Conservation (phyloP, 2,329 filamentous ascomycete genomes). For the Sordariomycetes sp. region DNA sequence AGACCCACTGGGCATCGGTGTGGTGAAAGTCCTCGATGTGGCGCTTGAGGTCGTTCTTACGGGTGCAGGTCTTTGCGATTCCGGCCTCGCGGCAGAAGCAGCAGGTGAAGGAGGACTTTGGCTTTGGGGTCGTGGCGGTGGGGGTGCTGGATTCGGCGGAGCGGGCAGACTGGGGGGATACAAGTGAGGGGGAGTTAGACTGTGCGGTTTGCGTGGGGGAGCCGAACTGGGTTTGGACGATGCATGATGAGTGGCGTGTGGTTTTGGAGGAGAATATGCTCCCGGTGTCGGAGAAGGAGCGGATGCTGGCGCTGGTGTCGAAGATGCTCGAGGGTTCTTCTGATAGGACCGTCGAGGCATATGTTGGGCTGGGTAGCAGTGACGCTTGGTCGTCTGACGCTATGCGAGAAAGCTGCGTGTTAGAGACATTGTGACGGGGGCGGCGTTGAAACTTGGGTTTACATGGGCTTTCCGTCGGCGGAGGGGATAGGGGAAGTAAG, state of each 20-base stretch:
- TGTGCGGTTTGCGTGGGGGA: conserved; percentile 11
- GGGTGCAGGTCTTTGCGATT: conserved; percentile 27
- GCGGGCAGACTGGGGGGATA: conserved; percentile 5
- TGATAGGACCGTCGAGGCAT: conserved; percentile 18
- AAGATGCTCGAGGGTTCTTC: conserved; percentile 22
- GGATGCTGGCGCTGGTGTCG: conserved; percentile 18
- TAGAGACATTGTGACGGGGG: neutral
- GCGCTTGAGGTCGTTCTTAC: conserved; percentile 33
- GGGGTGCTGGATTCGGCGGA: neutral
- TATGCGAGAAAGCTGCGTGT: conserved; percentile 4
- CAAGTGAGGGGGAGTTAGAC: conserved; percentile 7
- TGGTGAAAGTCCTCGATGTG: conserved; percentile 35
- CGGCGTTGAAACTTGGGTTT: neutral
- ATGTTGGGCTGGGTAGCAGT: conserved; percentile 18
- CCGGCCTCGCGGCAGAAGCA: conserved; percentile 27
- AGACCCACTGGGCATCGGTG: conserved; percentile 31
- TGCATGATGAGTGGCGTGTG: neutral
- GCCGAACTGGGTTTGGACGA: conserved; percentile 1
- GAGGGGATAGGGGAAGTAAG: neutral
- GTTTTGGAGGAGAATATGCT: conserved; percentile 25
- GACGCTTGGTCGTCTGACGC: conserved; percentile 18
- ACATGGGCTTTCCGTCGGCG: neutral
- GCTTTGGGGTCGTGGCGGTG: conserved; percentile 13
- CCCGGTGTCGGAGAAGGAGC: conserved; percentile 23
- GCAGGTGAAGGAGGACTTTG: conserved; percentile 23